Conservation (phyloP, 2,329 filamentous ascomycete genomes). For the Phaeosphaeriaceae sp. region DNA sequence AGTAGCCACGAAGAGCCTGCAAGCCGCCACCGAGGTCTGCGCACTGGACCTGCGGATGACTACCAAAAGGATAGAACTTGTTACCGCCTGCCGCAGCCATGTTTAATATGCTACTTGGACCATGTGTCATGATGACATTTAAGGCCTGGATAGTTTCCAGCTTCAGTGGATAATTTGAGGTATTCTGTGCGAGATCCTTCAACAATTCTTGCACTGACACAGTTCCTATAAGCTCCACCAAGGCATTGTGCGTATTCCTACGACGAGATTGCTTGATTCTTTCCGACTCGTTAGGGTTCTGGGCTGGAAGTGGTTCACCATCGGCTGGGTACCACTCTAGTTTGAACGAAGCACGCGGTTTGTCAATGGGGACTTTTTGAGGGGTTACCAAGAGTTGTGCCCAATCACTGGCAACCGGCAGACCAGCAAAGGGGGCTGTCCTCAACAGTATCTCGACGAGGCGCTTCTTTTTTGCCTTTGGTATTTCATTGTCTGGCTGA, state of each 20-base stretch:
- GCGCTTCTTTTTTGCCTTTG: constrained; percentile 54
- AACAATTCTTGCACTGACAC: constrained; percentile 50
- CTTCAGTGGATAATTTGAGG: constrained; percentile 52
- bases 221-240: constrained; percentile 30
- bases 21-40: constrained; percentile 59
- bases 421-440: constrained; percentile 36
- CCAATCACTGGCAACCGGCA: constrained; percentile 50
- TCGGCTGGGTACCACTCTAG: constrained; percentile 39
- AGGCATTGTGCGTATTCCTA: constrained; percentile 23
- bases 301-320: constrained; percentile 28
- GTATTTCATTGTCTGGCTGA: constrained; percentile 43
- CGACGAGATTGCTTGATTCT: constrained; percentile 18
- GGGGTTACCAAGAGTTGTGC: constrained; percentile 36
- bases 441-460: constrained; percentile 55
- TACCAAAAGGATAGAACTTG: constrained; percentile 49
- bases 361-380: constrained; percentile 29
- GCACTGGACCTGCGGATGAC: constrained; percentile 54
- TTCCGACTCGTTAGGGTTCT: constrained; percentile 19
- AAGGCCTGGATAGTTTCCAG: constrained; percentile 62
- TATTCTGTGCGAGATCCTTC: constrained; percentile 51
- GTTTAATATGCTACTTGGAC: constrained; percentile 50
- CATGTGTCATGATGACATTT: constrained; percentile 63
- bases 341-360: constrained; percentile 16
- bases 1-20: constrained; percentile 66
- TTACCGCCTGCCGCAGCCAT: constrained; percentile 60